Evolutionary conservation across 2,329 filamentous ascomycete species (phyloP).

Genomic region (Daldinia eschscholtzii): DNA sequence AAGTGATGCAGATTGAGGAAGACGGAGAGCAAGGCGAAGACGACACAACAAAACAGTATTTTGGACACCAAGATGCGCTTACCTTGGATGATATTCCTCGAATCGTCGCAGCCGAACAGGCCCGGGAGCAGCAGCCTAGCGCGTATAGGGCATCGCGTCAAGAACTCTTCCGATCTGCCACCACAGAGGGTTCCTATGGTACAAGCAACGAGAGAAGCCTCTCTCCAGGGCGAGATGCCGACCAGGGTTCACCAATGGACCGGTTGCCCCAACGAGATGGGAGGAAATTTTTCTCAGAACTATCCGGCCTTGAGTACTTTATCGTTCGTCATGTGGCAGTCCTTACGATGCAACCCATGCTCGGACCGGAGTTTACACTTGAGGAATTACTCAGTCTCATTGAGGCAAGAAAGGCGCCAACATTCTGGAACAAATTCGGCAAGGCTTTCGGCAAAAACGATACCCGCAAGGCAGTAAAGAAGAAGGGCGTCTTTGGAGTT

Average conservation of each 20-base stretch:
- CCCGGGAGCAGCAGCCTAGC: constrained; percentile 87
- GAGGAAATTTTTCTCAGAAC: constrained; percentile 94
- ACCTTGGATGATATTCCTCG: constrained; percentile 96
- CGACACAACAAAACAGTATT: constrained; percentile 81
- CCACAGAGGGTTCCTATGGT: constrained; percentile 73
- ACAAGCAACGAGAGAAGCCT: constrained; percentile 75
- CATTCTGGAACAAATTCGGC: constrained; percentile 98
- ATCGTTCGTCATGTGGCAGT: constrained; percentile 96
- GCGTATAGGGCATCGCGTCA: constrained; percentile 81
- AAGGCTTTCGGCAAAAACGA: constrained; percentile 91
- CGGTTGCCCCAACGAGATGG: constrained; percentile 66
- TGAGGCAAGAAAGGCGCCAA: constrained; percentile 87
- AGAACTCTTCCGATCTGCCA: constrained; percentile 70
- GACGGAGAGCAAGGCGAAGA: constrained; percentile 78
- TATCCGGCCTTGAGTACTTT: constrained; percentile 96
- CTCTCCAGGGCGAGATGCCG: constrained; percentile 65
- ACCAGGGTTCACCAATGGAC: constrained; percentile 64
- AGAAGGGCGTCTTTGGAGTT: constrained; percentile 94
- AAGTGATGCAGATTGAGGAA: constrained; percentile 80
- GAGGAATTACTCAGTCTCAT: constrained; percentile 94
- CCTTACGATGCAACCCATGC: constrained; percentile 90
- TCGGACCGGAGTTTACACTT: constrained; percentile 91
- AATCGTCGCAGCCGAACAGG: constrained; percentile 95
- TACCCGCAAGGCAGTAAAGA: constrained; percentile 80
- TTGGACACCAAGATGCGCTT: constrained; percentile 90